Base-by-base conservation (phyloP, 2,329 filamentous ascomycete species). In the Daldinia eschscholtzii region DNA sequence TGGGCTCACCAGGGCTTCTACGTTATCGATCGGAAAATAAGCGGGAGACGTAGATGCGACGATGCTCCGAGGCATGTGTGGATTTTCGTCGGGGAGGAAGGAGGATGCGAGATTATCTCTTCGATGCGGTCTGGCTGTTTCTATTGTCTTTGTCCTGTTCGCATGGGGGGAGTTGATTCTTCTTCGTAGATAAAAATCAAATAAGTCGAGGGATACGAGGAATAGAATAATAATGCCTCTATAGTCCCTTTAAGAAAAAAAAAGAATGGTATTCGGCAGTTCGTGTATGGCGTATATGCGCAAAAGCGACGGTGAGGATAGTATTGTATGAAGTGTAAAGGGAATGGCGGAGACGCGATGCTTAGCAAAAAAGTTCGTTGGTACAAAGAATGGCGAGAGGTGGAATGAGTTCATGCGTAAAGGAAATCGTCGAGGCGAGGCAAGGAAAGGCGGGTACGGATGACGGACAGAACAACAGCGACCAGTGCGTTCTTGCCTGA, bases 381-480 rank as follows among this genome's bases (percentile, higher is more conserved):
- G 68, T 71, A 72, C 68, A 72, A 72, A 72, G 70, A 72, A 72
- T 66, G 67, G 67, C 61, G 62, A 70, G 67, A 72, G 68, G 63
- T 70, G 65, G 70, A 72, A 72, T 70, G 65, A 67, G 63, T 68
- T 68, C 62, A 70, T 67, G 70, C 59, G 63, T 61, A 65, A 70
- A 60, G 35, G 39, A 72, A 72, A 68, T 68, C 67, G 64, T 70
- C 70, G 65, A 72, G 70, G 68, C 70, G 35, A 72, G 70, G 70
- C 70, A 60, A 70, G 60, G 70, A 69, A 62, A 69, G 65, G 68
- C 68, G 65, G 67, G 70, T 65, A 72, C 70, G 70, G 64, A 70
- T 67, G 67, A 71, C 70, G 67, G 69, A 65, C 67, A 70, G 70
- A 66, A 72, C 50, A 58, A 70, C 60, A 52, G 67, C 60, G 65